Percentiles rank a stretch among this genome's conserved stretches.
These are phyloP conservation scores for Scleroderma bovista DNA, from an alignment of 768 basidiomycete species.

Conservation along the genomic window DNA sequence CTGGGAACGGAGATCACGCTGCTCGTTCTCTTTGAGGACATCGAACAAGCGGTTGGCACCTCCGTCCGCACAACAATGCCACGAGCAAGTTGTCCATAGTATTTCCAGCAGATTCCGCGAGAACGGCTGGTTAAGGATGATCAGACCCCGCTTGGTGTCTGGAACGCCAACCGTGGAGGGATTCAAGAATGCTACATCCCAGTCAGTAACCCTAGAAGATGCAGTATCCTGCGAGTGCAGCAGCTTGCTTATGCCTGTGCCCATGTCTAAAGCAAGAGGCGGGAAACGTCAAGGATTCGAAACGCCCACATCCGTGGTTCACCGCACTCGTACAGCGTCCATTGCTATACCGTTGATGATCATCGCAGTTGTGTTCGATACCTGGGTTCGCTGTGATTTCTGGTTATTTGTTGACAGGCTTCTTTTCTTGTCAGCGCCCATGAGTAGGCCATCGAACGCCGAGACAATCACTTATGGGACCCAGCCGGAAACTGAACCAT, in stretches of 20 bases:
- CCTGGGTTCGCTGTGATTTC: too few species aligned
- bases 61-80: slow-evolving; percentile 78
- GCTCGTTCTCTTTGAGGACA: slow-evolving; percentile 17
- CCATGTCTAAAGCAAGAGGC: slow-evolving; percentile 1
- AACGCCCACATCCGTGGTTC: background rate
- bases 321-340: too few species aligned
- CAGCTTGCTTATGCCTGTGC: slow-evolving; percentile 1
- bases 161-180: slow-evolving; percentile 7
- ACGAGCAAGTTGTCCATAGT: slow-evolving; percentile 49
- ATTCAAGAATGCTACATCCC: slow-evolving; percentile 21
- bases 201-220: slow-evolving; percentile 8
- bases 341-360: too few species aligned
- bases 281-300: too few species aligned
- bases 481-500: slow-evolving; percentile 12
- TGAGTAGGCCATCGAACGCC: background rate
- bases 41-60: slow-evolving; percentile 85
- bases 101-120: slow-evolving; percentile 52
- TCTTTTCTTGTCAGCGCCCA: background rate
- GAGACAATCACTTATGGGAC: slow-evolving; percentile 16
- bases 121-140: slow-evolving; percentile 91
- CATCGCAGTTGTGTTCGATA: too few species aligned
- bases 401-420: too few species aligned
- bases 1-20: slow-evolving; percentile 10
- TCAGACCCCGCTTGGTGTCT: slow-evolving; percentile 44
- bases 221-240: background rate